Base-by-base conservation (phyloP, 352 stramenopile species). In the Phytophthora pluvialis region DNA sequence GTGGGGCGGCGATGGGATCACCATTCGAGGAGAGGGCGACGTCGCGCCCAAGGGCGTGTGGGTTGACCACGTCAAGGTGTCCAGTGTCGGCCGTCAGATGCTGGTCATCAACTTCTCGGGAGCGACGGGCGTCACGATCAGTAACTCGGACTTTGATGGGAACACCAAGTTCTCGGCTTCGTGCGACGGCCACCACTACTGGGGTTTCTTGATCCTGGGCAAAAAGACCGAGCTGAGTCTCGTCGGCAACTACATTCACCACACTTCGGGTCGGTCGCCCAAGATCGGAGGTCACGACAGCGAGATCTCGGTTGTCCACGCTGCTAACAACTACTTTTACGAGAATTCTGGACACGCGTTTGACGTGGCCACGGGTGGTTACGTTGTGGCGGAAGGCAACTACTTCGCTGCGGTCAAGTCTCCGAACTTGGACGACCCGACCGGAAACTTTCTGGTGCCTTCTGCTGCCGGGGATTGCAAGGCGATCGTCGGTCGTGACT, bases 181-280 rank as follows among this genome's bases (percentile, higher is more conserved):
- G 7, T 61, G 53, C 3, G 53, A 61, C 21, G 53, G 42, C n/a
- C 53, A 81, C 52, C 77, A 86, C 64, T 86, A 86, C 64, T 81
- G 50, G 64, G 49, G 49, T 1, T 73, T 73, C 33, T 13, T 73
- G 18, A 35, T 70, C 21, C 29, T 53, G 10, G 65, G 65, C 5
- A 57, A 48, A 21, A 55, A 38, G 21, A 72, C 60, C 31, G 49
- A 64, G 60, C 52, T 70, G 33, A 72, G 46, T 38, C 63, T 69
- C 4, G 1, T 59, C 3, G 32, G 45, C 29, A 69, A 69, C 15
- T 64, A 63, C 42, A 33, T 69, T 13, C 73, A 78, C 66, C 16
- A 58, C 12, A 77, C 42, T 16, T 82, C 74, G 2, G 67, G 71
- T 0, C 74, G 70, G 11, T 53, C 43, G 3, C 74, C 74, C 1